Evolutionary conservation across 2,329 filamentous ascomycete species (phyloP), one percentile per base, ranked within the genome.

Genomic region (Pseudogymnoascus pannorum): DNA sequence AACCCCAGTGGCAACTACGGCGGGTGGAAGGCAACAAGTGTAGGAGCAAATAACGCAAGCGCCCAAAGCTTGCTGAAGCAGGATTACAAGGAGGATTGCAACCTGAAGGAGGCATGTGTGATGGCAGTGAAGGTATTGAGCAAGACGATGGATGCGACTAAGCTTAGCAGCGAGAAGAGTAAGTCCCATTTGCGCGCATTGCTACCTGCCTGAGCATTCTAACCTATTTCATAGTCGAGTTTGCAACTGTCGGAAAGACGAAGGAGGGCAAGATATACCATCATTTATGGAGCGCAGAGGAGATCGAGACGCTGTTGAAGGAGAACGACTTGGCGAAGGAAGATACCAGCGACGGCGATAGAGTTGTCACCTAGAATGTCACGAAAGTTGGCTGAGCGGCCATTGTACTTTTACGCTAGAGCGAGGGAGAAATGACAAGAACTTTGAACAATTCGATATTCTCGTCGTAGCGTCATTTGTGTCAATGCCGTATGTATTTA

Each of bases 81-180:
- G 77, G 94, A 99, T 76, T 99, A 99, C 81, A 97, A 97, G 82
- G 94, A 99, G 78, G 92, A 97, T 69, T 97, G 92, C 76, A 88
- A 91, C 67, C 77, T 99, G 72, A 91, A 96, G 79, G 94, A 99
- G 79, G 94, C 95, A 4, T 99, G 94, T 75, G 92, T 89, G 60
- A 88, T 97, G 82, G 94, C 94, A 9, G 94, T 99, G 75, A 99
- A 99, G 84, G 94, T 99, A 66, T 79, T 99, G 67, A 97, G 94
- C 84, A 99, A 99, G 87, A 99, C 94, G 5, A 99, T 99, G 95
- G 94, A 99, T 76, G 96, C 92, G 61, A 97, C 93, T 60, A 99
- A 97, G 82, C 79, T 99, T 73, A 97, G 92, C 81, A 96, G 92
- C 73, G 94, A 99, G 83, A 99, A 99, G 85, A 96, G 92, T 96